Evolutionary conservation across 2,329 filamentous ascomycete species (phyloP).

Genomic region (Colletotrichum karsti): DNA sequence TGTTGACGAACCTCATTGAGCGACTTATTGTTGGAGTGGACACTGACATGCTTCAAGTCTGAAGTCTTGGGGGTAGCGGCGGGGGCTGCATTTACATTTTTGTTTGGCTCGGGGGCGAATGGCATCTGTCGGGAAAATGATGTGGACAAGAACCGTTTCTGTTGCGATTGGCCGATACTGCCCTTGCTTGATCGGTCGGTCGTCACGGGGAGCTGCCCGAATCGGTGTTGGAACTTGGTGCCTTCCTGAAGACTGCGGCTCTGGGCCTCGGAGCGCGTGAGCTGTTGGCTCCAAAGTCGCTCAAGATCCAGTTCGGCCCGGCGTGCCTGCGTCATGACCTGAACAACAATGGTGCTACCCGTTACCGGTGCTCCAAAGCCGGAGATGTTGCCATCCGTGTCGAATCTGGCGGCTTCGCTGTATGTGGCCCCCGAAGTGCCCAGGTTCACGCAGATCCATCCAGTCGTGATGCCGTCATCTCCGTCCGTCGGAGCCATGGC

Average conservation of each 20-base stretch:
- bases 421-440: conserved; percentile 71
- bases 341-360: conserved; percentile 64
- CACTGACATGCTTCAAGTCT: background rate
- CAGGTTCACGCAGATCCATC: conserved; percentile 95
- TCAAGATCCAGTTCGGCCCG: conserved; percentile 63
- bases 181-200: conserved; percentile 6
- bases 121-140: conserved; percentile 34
- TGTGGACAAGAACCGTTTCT: conserved; percentile 45
- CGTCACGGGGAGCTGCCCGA: conserved; percentile 19
- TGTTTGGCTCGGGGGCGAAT: background rate
- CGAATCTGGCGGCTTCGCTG: conserved; percentile 52
- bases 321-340: conserved; percentile 64
- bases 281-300: conserved; percentile 55
- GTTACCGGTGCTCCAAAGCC: conserved; percentile 73
- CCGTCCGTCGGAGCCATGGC: conserved; percentile 68
- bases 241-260: conserved; percentile 23
- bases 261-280: conserved; percentile 41
- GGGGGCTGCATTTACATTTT: conserved; percentile 1
- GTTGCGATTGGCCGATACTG: conserved; percentile 33
- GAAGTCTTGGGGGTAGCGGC: background rate
- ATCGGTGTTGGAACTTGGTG: conserved; percentile 34
- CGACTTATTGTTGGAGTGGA: background rate
- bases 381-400: conserved; percentile 67
- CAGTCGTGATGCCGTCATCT: conserved; percentile 90
- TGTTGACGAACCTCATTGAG: conserved; percentile 32